Evolutionary conservation across 768 basidiomycete genomes (phyloP), one percentile per base, ranked within the genome.

Genomic region (Tricholoma sp.): DNA sequence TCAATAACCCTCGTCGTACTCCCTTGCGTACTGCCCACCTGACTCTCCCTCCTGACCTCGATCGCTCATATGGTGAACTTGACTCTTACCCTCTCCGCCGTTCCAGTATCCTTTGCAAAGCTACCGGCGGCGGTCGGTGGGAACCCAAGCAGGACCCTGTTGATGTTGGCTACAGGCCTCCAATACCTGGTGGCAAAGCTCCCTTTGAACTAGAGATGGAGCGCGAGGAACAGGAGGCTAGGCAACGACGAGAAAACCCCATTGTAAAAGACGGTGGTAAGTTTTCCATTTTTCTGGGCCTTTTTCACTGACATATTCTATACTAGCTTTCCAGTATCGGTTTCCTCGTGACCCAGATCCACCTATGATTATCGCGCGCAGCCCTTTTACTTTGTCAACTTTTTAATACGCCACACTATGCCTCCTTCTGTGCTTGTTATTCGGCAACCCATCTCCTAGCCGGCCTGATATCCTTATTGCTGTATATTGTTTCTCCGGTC

Each of bases 51-150:
- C 71, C 65, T 53, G 76, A 68, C 42, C 63, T 75, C 2, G 76
- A 78, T 56, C 78, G 75, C 54, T 82, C 82, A 1, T 83, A 81
- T 55, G 88, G 88, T 57, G 87, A 88, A 66, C 77, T 91, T 29
- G 84, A 84, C 51, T 79, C 85, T 1, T 91, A 91, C 61, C 89
- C 89, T 2, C 80, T 91, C 18, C 76, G 80, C 42, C 81, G 83
- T 54, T 80, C 84, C 2, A 82, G 80, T 62, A 74, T 80, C 50
- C 76, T 89, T 12, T 92, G 89, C 73, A 92, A 91, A 63, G 86
- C 85, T 1, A 81, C 82, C 17, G 89, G 90, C 47, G 88, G 88
- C 12, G 89, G 89, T 13, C 82, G 90, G 33, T 91, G 89, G 89
- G 80, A 82, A 60, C 89, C 90, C 33, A 86, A 84, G 63, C 78